These are phyloP conservation scores for Pythium periplocum DNA, from an alignment of 352 stramenopile genomes.

Conservation along the genomic window DNA sequence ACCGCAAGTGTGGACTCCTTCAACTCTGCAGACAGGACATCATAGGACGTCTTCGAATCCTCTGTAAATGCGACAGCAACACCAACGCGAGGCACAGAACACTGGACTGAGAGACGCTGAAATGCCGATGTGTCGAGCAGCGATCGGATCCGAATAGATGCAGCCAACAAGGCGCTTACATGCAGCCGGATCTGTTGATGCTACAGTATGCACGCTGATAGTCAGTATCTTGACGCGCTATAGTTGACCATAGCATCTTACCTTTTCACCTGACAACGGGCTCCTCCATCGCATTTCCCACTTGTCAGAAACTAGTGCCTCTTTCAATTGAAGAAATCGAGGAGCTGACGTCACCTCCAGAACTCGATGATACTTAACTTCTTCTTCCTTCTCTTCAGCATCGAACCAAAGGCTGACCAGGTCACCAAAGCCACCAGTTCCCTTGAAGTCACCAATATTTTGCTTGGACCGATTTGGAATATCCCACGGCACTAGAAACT, in stretches of 20 bases:
- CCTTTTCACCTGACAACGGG: constrained; percentile 53
- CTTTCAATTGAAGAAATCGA: constrained; percentile 28
- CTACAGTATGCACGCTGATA: constrained; percentile 16
- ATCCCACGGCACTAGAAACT: constrained; percentile 81
- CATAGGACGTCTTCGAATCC: constrained; percentile 34
- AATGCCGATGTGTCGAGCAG: constrained; percentile 33
- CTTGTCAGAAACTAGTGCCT: constrained; percentile 43
- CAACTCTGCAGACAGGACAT: constrained; percentile 53
- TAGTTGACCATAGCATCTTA: constrained; percentile 7
- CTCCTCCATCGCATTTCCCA: constrained; percentile 77
- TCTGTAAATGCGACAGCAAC: constrained; percentile 7
- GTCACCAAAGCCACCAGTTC: constrained; percentile 50
- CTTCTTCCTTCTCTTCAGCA: constrained; percentile 41
- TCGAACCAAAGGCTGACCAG: constrained; percentile 74
- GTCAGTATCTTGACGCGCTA: background rate
- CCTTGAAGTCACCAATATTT: background rate
- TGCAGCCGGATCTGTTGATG: constrained; percentile 61
- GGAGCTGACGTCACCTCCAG: constrained; percentile 16
- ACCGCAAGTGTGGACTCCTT: constrained; percentile 34
- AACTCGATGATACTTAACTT: constrained; percentile 22
- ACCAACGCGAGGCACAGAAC: constrained; percentile 8
- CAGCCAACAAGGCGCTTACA: constrained; percentile 61
- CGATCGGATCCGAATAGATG: constrained; percentile 61
- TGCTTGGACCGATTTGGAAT: constrained; percentile 1
- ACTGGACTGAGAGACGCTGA: constrained; percentile 23